Base-by-base conservation (phyloP, 805 yeast genomes). In the Yarrowia sp. region DNA sequence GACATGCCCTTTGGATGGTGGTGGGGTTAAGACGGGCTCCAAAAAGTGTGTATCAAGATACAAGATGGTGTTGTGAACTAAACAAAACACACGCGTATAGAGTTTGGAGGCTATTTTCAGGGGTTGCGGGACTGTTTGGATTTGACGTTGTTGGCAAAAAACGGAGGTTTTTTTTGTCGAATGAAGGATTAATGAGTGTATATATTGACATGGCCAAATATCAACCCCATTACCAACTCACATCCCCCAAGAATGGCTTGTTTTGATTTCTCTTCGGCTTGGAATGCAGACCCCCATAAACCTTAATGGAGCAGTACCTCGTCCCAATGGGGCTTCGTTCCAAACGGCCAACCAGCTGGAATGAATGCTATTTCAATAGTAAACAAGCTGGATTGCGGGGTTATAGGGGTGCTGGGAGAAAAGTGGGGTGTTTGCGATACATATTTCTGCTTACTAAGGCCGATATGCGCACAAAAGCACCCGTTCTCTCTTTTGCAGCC, bases 41-140 rank as follows among this genome's bases (percentile, higher is more conserved):
- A 15, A 41, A 15, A 15, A 15, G n/a, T 43, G 32, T 43, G 15
- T 13, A 22, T 14, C 6, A 31, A 11, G 17, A 33, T 14, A 9
- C 36, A 31, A 45, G 50, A 45, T 35, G 36, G 36, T 31, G 50
- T 28, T 45, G 5, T 41, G 11, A 13, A 38, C 61, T 55, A 41
- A 55, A 55, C 61, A 55, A 42, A 55, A 55, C 61, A 55, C 61
- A 41, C 61, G 61, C 61, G 61, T 55, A 41, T 55, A 55, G 47
- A 55, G 61, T 55, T 55, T 38, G 10, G 61, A 55, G 61, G 61
- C 17, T 55, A 55, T 55, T 55, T 55, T 55, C 61, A 55, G 61
- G 61, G 61, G 61, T 41, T 9, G 57, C 3, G 8, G 15, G 32
- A 7, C 10, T 13, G 7, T 17, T 13, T 7, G 28, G 44, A 9